A percentile compares a stretch with the other conserved stretches of the same genome.
These are phyloP conservation scores for Citrullus colocynthis DNA, from an alignment of 306 rosid species.

Conservation along the genomic window DNA sequence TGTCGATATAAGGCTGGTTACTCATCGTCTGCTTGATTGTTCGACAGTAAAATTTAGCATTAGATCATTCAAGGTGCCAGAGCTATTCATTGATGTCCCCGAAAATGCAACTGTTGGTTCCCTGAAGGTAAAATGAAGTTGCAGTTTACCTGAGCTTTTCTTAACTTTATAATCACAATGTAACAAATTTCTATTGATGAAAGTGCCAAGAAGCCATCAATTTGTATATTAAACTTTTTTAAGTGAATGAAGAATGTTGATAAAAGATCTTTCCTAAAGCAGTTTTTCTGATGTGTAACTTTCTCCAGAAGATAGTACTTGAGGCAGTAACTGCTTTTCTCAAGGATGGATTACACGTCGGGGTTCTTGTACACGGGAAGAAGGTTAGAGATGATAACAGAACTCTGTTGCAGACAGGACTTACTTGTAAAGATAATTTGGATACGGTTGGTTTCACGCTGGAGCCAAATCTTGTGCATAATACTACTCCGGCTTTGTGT, in stretches of 20 bases:
- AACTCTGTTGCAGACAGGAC: conserved; percentile 72
- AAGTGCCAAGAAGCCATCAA: background rate
- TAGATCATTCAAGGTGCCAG: conserved; percentile 78
- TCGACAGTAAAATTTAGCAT: conserved; percentile 73
- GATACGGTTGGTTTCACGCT: conserved; percentile 56
- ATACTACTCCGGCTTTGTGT: conserved; percentile 28
- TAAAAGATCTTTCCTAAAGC: background rate
- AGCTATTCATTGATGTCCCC: conserved; percentile 72
- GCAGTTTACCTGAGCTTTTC: background rate
- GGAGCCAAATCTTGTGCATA: conserved; percentile 53
- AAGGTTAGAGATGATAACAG: conserved; percentile 62
- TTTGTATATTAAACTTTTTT: background rate
- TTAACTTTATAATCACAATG: background rate
- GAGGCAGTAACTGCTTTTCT: conserved; percentile 69
- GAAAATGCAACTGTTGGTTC: conserved; percentile 76
- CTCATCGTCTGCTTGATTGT: conserved; percentile 20
- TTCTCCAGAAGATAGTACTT: conserved; percentile 61
- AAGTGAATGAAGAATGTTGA: background rate
- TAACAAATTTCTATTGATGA: background rate
- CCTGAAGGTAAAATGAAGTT: conserved; percentile 42
- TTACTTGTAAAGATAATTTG: conserved; percentile 59
- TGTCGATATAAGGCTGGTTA: conserved; percentile 3
- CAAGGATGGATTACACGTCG: conserved; percentile 57
- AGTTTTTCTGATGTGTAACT: background rate
- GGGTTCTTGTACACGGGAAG: conserved; percentile 62